phyloP scores from a whole-genome alignment of 2,329 filamentous ascomycete genomes.

The Pseudogymnoascus pannorum region DNA sequence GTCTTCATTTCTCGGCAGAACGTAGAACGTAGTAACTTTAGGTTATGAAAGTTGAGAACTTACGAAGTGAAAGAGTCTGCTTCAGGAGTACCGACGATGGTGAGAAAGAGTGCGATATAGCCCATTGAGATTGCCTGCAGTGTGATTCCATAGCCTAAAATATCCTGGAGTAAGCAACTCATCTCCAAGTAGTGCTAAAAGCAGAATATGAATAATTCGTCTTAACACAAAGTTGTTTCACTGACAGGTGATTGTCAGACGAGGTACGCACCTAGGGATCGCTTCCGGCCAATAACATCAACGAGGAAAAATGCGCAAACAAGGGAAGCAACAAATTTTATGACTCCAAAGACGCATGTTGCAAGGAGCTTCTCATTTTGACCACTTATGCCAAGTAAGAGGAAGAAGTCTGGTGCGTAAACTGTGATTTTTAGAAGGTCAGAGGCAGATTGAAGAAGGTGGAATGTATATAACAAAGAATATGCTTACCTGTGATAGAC shows the following conservation, averaged over 20 bases:
- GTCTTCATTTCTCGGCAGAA: constrained; percentile 30
- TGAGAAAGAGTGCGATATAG: constrained; percentile 34
- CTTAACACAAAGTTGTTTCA: background rate
- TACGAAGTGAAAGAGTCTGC: background rate
- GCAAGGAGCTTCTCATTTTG: constrained; percentile 48
- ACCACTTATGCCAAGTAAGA: constrained; percentile 45
- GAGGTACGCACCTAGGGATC: constrained; percentile 28
- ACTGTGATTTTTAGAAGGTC: constrained; percentile 38
- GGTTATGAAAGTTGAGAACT: constrained; percentile 12
- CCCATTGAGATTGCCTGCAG: constrained; percentile 33
- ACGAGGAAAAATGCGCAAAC: constrained; percentile 52
- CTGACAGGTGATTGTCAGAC: background rate
- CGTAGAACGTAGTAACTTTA: constrained; percentile 36
- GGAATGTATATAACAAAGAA: background rate
- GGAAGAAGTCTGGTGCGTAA: constrained; percentile 50
- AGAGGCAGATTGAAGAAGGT: constrained; percentile 15
- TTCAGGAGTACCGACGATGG: constrained; percentile 40
- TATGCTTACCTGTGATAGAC: constrained; percentile 47
- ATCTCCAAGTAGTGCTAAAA: background rate
- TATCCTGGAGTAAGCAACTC: background rate
- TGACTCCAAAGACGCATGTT: constrained; percentile 49
- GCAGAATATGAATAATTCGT: background rate
- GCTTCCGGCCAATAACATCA: constrained; percentile 50
- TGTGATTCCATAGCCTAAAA: constrained; percentile 26
- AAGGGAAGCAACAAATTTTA: constrained; percentile 45